Base-by-base conservation (phyloP, 116 monocot genomes). In the Trichopus zeylanicus region DNA sequence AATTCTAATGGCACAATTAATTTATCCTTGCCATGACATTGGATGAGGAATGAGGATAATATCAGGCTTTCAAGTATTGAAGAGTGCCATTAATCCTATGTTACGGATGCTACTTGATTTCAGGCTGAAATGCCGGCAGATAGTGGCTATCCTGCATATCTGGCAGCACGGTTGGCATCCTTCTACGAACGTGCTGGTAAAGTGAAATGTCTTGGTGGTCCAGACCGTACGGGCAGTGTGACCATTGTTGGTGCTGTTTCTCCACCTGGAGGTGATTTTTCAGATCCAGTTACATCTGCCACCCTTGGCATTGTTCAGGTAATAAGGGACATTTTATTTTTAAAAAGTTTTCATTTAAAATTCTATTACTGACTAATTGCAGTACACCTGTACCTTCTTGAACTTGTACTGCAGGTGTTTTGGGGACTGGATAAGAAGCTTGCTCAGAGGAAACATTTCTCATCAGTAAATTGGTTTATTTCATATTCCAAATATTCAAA, bases 71-170 rank as follows among this genome's bases (percentile, higher is more conserved):
- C 18, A 3, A 1, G 39, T 12, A 18, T 8, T 33, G 32, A 5
- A 33, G 32, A 33, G 37, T 37, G 37, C 15, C 8, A 37, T 37
- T 11, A 8, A 37, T 37, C 37, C 37, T 15, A 37, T 11, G 37
- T 37, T 37, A 37, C 15, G 42, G n/a, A 42, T 42, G 4, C 3
- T 16, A 42, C n/a, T 12, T 59, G 46, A 25, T 75, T 38, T 35
- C 63, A 99, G 99, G 99, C 99, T 65, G 99, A 99, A 86, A 99
- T 99, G 99, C 99, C 99, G 27, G 99, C 99, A 67, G 92, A 99
- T 70, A 99, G 99, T 89, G 99, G 99, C 42, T 99, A 99, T 70
- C 99, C 99, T 56, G 99, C 99, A 46, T 99, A 99, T 79, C 69
- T 99, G 22, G 99, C 99, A 26, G 89, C 99, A 62, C 99, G 92